Evolutionary conservation across 1,284 basidiomycete species (phyloP).

Genomic region (Entoloma clypeatum): DNA sequence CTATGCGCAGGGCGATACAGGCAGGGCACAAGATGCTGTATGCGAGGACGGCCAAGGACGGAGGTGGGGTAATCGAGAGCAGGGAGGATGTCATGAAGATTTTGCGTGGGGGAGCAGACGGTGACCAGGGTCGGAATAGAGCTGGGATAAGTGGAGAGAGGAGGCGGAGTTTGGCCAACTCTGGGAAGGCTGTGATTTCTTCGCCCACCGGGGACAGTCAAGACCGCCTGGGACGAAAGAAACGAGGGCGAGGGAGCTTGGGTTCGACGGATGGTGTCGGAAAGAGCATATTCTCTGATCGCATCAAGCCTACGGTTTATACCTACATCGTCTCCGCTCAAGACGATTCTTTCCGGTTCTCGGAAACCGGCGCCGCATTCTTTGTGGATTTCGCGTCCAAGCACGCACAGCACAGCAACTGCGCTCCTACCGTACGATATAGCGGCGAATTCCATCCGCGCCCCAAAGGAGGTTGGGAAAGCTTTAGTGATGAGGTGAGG

Average conservation of each 20-base stretch:
- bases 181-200: neutral
- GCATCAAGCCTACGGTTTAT: conserved; percentile 74
- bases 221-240: neutral
- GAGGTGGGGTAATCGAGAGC: conserved; percentile 54
- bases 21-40: conserved; percentile 73
- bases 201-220: no score
- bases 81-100: conserved; percentile 46
- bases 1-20: conserved; percentile 63
- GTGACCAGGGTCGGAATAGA: conserved; percentile 10
- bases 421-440: conserved; percentile 56
- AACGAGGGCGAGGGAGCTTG: neutral
- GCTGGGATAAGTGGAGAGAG: conserved; percentile 7
- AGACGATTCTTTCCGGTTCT: conserved; percentile 72
- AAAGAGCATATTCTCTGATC: conserved; percentile 42
- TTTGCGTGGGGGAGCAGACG: conserved; percentile 40
- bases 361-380: conserved; percentile 76
- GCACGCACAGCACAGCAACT: conserved; percentile 56
- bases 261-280: conserved; percentile 8
- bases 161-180: neutral
- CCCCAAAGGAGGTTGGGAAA: conserved; percentile 63
- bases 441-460: conserved; percentile 77
- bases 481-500: conserved; percentile 48
- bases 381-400: conserved; percentile 82
- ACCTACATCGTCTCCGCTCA: conserved; percentile 70
- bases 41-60: conserved; percentile 59